Evolutionary conservation across 2,329 filamentous ascomycete species (phyloP), one percentile per base, ranked within the genome.

Genomic region (Fusarium gaditjirri): DNA sequence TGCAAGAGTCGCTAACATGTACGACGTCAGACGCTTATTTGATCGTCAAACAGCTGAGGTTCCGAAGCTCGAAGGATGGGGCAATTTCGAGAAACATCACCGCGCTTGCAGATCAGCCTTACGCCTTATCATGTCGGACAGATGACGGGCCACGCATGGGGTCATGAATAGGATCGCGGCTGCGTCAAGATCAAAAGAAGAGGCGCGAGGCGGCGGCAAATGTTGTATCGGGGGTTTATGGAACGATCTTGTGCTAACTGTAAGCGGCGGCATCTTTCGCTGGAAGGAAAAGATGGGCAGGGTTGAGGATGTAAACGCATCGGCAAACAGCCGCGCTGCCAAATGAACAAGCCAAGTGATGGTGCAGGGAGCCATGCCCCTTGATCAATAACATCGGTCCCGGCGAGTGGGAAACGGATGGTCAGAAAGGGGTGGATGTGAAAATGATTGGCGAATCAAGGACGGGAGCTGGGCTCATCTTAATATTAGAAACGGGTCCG

Each of bases 41-140:
- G 65, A 71, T 73, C 44, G 54, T 47, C 65, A 44, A 43, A 42
- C 29, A 42, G 44, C 57, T 73, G 56, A 49, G 58, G 56, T 25
- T 38, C 25, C 70, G 46, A 52, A 58, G 57, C 50, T 71, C 61
- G 57, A 62, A 73, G 54, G 38, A 72, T 73, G 57, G 31, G 35
- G 62, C 66, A 61, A 38, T 65, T 65, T 70, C 36, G 56, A 68
- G 62, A 65, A 63, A 53, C 47, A 35, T 47, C 63, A 53, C 56
- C 61, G 61, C 36, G 54, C n/a, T 47, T 68, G 58, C 68, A 61
- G 53, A 68, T 75, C 73, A 76, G 72, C 75, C 75, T 76, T 71
- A 55, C 65, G 57, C 67, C 50, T 43, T 58, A 56, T 72, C 61
- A 66, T 68, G 70, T 64, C 21, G 57, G 50, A 49, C 29, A 60